Evolutionary conservation across 129 eudicot species (phyloP), one percentile per base, ranked within the genome.

Genomic region (Artemisia argyi): DNA sequence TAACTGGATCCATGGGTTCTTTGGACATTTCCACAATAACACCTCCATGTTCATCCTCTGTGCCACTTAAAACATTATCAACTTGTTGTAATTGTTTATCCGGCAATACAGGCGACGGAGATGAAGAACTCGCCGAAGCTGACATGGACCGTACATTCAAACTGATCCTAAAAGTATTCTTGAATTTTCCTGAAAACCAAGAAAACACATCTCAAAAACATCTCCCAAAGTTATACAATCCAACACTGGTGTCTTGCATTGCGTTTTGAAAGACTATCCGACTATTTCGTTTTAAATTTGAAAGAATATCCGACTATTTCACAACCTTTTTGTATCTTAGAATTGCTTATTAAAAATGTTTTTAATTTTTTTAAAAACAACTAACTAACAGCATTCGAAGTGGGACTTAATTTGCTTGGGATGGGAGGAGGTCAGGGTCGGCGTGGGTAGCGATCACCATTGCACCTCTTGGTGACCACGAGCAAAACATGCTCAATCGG

Each of bases 11-110:
- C 64, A 89, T 52, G 68, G 86, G 86, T 9, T 82, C 84, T 19
- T 35, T 77, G 22, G 80, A 56, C 92, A 89, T 79, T 80, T 89
- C 92, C 16, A 86, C 89, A 51, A 84, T 83, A 62, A 89, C 88
- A 61, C 96, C 92, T 53, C 86, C 90, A 62, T 84, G 85, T 49
- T 77, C 88, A 78, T 89, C 96, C 64, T 86, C 83, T 49, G 11
- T 72, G 6, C 78, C 89, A 20, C 62, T 52, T 44, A 61, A 61
- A 14, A 84, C 17, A 30, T 72, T 51, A 51, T 69, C 86, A 3
- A 56, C 72, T 3, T 39, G 46, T 7, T 39, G 46, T 58, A 69
- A 61, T 11, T 68, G 76, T 63, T 81, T 76, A 73, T 57, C 92
- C 5, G 83, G 35, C 60, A 74, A 51, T 10, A 28, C 75, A 54